Percentiles rank a stretch among this genome's conserved stretches.
These are phyloP conservation scores for Marvania coccoides DNA, from an alignment of 139 green algal genomes.

Conservation along the genomic window DNA sequence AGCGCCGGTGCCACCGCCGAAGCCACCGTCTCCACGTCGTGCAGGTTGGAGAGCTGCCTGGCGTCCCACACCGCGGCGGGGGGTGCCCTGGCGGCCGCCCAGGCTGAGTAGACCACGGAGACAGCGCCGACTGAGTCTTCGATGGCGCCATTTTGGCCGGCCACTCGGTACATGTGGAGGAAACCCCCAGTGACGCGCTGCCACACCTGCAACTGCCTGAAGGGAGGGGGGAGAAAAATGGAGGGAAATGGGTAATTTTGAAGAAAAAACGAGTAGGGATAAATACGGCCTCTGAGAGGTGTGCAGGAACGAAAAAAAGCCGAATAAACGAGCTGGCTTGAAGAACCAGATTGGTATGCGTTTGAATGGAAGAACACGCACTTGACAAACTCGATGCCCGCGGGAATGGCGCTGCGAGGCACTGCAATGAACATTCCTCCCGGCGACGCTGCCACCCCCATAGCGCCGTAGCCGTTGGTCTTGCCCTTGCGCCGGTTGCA, in stretches of 20 bases:
- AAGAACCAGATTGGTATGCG: background rate
- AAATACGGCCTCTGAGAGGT: background rate
- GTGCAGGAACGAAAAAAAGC: too few relatives aligned
- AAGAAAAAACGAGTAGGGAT: background rate
- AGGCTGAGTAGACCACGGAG: background rate
- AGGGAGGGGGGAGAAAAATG: background rate
- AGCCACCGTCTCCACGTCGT: background rate
- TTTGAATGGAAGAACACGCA: background rate
- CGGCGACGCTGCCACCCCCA: conserved; percentile 18
- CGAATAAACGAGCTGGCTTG: background rate
- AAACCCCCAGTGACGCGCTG: background rate
- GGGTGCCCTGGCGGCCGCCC: background rate
- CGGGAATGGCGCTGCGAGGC: background rate
- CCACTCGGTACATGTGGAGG: background rate
- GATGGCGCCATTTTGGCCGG: background rate
- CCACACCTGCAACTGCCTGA: conserved; percentile 9
- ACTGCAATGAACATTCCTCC: conserved; percentile 18
- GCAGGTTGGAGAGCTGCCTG: background rate
- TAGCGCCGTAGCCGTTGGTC: conserved; percentile 2
- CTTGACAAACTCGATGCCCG: conserved; percentile 15
- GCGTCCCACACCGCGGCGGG: background rate
- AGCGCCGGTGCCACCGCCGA: background rate
- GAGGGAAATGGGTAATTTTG: background rate
- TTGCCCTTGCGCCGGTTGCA: conserved; percentile 4
- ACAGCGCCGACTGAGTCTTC: background rate